Percentiles rank a stretch among this genome's conserved stretches.
phyloP scores from a whole-genome alignment of 352 stramenopile species.

The Phytopythium chamaehyphon region DNA sequence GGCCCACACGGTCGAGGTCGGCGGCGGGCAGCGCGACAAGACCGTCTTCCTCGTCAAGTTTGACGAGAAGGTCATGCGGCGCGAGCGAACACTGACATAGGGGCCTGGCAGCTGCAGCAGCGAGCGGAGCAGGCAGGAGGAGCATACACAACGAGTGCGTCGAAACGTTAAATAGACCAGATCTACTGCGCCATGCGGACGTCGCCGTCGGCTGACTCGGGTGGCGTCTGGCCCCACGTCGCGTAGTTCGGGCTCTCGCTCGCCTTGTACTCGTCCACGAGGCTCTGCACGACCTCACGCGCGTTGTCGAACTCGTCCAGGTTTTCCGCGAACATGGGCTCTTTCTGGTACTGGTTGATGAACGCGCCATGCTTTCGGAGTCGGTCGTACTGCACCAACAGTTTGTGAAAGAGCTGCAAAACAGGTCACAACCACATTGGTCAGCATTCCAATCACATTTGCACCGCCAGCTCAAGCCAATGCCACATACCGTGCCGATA shows the following conservation, averaged over 20 bases:
- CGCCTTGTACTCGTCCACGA: slow-evolving; percentile 85
- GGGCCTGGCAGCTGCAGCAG: not conserved
- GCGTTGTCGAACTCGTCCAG: slow-evolving; percentile 85
- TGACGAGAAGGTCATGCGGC: slow-evolving; percentile 75
- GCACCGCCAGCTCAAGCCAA: too few species aligned
- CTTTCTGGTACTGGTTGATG: slow-evolving; percentile 98
- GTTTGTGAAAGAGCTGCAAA: slow-evolving; percentile 74
- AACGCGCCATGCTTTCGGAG: slow-evolving; percentile 98
- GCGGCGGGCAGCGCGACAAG: slow-evolving; percentile 59
- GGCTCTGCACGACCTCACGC: slow-evolving; percentile 79
- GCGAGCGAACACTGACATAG: slow-evolving; percentile 65
- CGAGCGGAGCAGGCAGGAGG: not conserved
- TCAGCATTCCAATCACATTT: too few species aligned
- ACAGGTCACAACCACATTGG: slow-evolving; percentile 3
- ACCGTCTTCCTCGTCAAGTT: slow-evolving; percentile 89
- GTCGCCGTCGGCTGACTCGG: slow-evolving; percentile 28
- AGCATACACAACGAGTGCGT: not conserved
- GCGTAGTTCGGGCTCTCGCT: slow-evolving; percentile 78
- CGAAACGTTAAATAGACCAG: slow-evolving; percentile 23
- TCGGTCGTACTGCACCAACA: slow-evolving; percentile 96
- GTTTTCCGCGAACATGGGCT: slow-evolving; percentile 95
- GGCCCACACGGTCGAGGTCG: slow-evolving; percentile 69
- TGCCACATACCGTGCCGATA: slow-evolving; percentile 77
- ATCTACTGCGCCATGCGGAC: slow-evolving; percentile 39
- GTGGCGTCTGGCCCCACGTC: slow-evolving; percentile 52